These are phyloP conservation scores for Aureobasidium sp. DNA, from an alignment of 2,329 filamentous ascomycete species.

Conservation along the genomic window DNA sequence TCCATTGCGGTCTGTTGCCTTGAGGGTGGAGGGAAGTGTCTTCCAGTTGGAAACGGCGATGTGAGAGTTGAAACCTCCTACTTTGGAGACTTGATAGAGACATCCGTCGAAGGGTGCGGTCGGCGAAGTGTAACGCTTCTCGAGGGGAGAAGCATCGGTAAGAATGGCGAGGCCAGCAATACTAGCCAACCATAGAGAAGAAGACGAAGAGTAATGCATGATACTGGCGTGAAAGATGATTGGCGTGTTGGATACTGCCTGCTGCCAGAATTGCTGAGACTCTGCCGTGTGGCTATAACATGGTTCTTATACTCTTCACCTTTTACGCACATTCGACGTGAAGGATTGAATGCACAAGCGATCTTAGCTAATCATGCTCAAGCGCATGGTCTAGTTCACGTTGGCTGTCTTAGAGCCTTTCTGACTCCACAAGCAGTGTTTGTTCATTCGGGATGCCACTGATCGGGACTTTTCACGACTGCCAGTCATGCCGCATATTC, in stretches of 20 bases:
- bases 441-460: no score
- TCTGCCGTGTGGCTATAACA: neutral
- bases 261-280: neutral
- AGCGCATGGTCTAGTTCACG: neutral
- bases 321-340: neutral
- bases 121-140: neutral
- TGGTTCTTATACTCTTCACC: neutral
- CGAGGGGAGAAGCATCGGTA: neutral
- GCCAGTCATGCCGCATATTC: neutral
- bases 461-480: neutral
- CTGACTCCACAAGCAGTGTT: neutral
- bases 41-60: neutral
- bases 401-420: neutral
- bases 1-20: neutral
- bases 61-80: constrained; percentile 1
- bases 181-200: neutral
- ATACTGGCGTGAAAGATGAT: neutral
- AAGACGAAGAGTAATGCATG: neutral
- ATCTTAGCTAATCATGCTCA: neutral
- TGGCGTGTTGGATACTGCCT: neutral
- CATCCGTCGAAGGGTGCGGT: neutral
- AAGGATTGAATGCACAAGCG: neutral
- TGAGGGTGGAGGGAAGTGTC: neutral
- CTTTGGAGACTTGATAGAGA: neutral
- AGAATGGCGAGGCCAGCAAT: neutral